These are phyloP conservation scores for Pseudohalonectria lignicola DNA, from an alignment of 2,329 filamentous ascomycete genomes.

Conservation along the genomic window DNA sequence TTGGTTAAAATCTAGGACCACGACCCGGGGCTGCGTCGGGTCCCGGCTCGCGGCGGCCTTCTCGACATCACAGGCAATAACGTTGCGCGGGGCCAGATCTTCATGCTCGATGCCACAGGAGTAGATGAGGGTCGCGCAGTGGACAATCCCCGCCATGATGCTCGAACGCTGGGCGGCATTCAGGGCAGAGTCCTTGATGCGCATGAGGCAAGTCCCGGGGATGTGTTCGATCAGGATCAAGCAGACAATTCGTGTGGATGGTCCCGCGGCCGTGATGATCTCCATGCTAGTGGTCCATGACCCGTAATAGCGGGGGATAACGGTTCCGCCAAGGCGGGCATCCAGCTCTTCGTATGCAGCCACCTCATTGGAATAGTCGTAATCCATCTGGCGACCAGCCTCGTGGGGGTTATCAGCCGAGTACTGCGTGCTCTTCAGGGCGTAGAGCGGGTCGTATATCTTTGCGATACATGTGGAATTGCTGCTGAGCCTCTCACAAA, in stretches of 20 bases:
- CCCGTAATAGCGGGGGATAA: neutral
- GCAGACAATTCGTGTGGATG: neutral
- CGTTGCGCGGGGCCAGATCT: neutral
- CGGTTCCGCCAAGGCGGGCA: neutral
- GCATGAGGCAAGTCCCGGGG: neutral
- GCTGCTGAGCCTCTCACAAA: neutral
- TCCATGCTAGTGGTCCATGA: neutral
- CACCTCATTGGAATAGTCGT: neutral
- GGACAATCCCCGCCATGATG: neutral
- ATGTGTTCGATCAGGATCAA: neutral
- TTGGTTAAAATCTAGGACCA: neutral
- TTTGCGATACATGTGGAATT: neutral
- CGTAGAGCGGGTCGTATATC: neutral
- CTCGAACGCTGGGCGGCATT: neutral
- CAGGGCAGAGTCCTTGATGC: no score
- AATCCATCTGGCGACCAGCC: neutral
- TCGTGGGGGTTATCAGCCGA: neutral
- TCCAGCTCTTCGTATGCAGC: neutral
- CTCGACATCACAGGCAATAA: neutral
- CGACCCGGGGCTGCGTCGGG: neutral
- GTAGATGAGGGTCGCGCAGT: neutral
- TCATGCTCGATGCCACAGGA: neutral
- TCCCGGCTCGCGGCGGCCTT: neutral
- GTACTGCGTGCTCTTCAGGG: neutral
- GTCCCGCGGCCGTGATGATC: neutral